phyloP scores from a whole-genome alignment of 371 early-diverging fungal genomes.

The Encephalitozoon intestinalis region DNA sequence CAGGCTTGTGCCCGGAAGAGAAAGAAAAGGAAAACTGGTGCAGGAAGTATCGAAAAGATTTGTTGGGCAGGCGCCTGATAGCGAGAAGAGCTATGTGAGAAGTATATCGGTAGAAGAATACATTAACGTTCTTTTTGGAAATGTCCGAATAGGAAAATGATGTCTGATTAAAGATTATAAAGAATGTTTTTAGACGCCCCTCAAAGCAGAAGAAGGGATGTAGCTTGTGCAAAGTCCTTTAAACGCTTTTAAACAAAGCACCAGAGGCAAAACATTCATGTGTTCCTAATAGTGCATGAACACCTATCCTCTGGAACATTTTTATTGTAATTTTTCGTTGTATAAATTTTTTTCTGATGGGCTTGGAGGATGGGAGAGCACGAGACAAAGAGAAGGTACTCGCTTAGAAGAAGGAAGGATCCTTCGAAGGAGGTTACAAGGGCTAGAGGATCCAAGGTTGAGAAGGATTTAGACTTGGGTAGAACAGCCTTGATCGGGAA shows the following conservation, averaged over 20 bases:
- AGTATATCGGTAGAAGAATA: conserved; percentile 42
- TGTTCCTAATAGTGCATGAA: not conserved
- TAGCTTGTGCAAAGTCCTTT: not conserved
- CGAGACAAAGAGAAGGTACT: not conserved
- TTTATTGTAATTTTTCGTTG: conserved; percentile 11
- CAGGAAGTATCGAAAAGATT: conserved; percentile 54
- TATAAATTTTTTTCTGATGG: conserved; percentile 4
- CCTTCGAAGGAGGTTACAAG: not conserved
- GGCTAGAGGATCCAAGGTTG: not conserved
- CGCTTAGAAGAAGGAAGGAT: not conserved
- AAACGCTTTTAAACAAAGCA: not conserved
- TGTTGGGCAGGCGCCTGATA: conserved; percentile 15
- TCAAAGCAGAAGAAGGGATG: conserved; percentile 13
- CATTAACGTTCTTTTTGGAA: conserved; percentile 37
- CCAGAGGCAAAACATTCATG: not conserved
- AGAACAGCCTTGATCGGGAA: not conserved
- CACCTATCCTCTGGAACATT: conserved; percentile 3
- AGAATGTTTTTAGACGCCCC: not conserved
- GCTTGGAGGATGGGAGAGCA: not conserved
- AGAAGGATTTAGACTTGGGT: not conserved
- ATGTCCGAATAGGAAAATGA: conserved; percentile 43
- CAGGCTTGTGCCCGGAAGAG: conserved; percentile 80
- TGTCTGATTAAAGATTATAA: not conserved
- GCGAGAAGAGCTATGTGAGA: conserved; percentile 26
- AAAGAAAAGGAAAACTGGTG: conserved; percentile 80